Evolutionary conservation across 1,284 basidiomycete species (phyloP).

Genomic region (Rhodotorula mucilaginosa): DNA sequence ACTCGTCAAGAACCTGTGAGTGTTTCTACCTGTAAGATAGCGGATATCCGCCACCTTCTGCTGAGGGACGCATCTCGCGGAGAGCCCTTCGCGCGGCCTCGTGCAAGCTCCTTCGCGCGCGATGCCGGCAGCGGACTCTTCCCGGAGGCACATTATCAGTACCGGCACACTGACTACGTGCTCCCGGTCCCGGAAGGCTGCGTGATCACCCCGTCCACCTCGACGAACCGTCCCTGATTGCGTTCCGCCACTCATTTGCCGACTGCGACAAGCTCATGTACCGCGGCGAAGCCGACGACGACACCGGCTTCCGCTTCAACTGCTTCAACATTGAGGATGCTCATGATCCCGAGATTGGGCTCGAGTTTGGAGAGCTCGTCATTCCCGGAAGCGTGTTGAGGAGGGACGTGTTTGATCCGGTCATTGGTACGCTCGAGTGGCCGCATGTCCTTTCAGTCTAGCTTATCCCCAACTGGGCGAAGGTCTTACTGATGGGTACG

Average conservation of each 20-base stretch:
- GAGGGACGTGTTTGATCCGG: conserved; percentile 70
- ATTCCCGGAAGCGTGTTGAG: conserved; percentile 72
- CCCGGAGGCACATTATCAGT: conserved; percentile 46
- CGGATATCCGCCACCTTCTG: too few relatives aligned
- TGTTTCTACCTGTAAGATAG: background rate
- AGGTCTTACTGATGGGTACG: background rate
- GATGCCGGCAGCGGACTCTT: too few relatives aligned
- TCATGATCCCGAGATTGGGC: conserved; percentile 66
- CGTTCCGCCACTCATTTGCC: conserved; percentile 64
- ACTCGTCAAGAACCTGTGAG: conserved; percentile 61
- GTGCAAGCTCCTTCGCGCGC: too few relatives aligned
- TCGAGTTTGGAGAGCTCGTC: conserved; percentile 72
- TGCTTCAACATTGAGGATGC: conserved; percentile 45
- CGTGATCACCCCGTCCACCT: conserved; percentile 73
- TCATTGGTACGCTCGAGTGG: conserved; percentile 53
- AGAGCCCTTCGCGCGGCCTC: too few relatives aligned
- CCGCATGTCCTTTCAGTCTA: too few relatives aligned
- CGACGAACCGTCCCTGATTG: conserved; percentile 69
- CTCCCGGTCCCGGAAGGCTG: conserved; percentile 54
- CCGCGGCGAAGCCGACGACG: conserved; percentile 62
- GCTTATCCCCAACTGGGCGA: too few relatives aligned
- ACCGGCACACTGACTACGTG: conserved; percentile 55
- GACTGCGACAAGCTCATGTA: conserved; percentile 79
- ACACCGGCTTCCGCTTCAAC: conserved; percentile 70
- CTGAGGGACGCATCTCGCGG: too few relatives aligned